A percentile compares a stretch with the other conserved stretches of the same genome.
Evolutionary conservation across 192 early-diverging fungal species (phyloP).

Genomic region (Chytriomyces confervae): DNA sequence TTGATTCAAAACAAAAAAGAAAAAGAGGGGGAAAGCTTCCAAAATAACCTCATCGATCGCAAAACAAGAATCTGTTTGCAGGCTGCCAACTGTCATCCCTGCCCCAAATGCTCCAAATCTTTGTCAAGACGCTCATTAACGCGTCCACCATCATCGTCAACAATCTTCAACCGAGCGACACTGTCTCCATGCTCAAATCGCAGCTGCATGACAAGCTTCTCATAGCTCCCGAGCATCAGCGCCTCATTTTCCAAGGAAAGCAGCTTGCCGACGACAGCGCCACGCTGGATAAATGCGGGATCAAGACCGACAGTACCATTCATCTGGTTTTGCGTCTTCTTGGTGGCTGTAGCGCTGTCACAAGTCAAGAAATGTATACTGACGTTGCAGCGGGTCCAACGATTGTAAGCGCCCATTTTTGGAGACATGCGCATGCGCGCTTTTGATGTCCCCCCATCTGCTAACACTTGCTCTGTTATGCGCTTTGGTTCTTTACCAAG

Average conservation of each 20-base stretch:
- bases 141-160: conserved; percentile 75
- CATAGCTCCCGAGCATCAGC: conserved; percentile 97
- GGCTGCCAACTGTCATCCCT: not conserved
- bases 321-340: conserved; percentile 97
- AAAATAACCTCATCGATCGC: too few species aligned
- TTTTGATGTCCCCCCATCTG: not conserved
- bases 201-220: conserved; percentile 53
- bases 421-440: not conserved
- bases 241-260: conserved; percentile 98
- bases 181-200: not conserved
- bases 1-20: too few species aligned
- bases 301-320: conserved; percentile 97
- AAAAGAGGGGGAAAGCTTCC: too few species aligned
- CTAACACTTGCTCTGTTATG: not conserved
- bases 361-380: not conserved
- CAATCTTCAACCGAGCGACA: conserved; percentile 80
- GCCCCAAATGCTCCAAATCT: conserved; percentile 58
- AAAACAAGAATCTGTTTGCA: too few species aligned
- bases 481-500: not conserved
- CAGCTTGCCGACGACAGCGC: conserved; percentile 95
- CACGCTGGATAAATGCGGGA: conserved; percentile 96
- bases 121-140: conserved; percentile 79
- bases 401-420: not conserved
- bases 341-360: conserved; percentile 67
- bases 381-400: not conserved